Base-by-base conservation (phyloP, 1,284 basidiomycete species). In the Tremellales sp. region DNA sequence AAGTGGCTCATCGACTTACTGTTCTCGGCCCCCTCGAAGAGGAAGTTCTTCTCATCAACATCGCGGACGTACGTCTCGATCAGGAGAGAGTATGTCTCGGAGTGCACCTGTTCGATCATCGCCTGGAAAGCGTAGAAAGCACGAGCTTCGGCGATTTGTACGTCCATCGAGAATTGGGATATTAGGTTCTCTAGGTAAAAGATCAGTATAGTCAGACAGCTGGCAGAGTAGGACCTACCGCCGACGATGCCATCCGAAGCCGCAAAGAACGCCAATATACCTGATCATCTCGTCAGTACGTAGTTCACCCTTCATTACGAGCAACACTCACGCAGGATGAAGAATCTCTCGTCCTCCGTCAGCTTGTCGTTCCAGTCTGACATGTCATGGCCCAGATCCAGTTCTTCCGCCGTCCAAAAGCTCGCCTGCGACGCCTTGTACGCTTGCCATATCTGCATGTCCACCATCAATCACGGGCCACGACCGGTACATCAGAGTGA, bases 121-220 rank as follows among this genome's bases (percentile, higher is more conserved):
- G 94, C 90, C 68, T 97, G 92, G 77, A 95, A 97, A 1, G 92
- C 90, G 64, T 97, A 97, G 76, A 97, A 97, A 64, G 88, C 94
- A 8, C 91, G 84, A 0, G 92, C 93, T 74, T 97, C 92, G 7
- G 93, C 88, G 4, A 79, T 83, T 68, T 97, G 91, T 0, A 97
- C 91, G 67, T 97, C 91, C 48, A 85, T 85, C n/a, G 87, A 88
- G 75, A 94, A 97, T 19, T 90, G 84, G 67, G 94, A 88, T 40
- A 95, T 78, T 4, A 97, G 79, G 70, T 97, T 97, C 68, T 95
- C 69, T 63, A 43, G 31, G 14, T 19, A 21, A 10, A 10, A 10
- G 29, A 16, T 49, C 27, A 44, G 50, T 37, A 9, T 27, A 22
- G 8, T 21, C 24, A 10, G 29, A 10, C 29, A 31, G 16, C 10